Evolutionary conservation across 1,139 yeast species (phyloP).

Genomic region (Yamadazyma sp.): DNA sequence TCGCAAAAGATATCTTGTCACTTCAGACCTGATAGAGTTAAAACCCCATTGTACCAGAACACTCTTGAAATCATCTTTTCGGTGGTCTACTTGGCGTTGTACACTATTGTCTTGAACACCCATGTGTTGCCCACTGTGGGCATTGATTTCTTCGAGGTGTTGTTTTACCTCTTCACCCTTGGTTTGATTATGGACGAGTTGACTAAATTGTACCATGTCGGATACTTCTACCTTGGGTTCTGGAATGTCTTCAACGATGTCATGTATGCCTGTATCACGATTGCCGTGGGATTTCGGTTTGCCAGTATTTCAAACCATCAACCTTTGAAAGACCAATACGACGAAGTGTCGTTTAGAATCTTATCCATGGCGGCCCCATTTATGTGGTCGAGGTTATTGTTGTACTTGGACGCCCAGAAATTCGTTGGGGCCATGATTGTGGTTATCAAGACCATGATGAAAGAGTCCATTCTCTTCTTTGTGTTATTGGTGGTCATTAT

Average conservation of each 20-base stretch:
- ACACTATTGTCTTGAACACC: conserved; percentile 64
- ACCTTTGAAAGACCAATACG: conserved; percentile 41
- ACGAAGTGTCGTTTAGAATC: conserved; percentile 67
- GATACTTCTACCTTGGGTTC: conserved; percentile 68
- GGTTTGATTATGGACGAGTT: conserved; percentile 70
- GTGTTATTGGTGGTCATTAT: conserved; percentile 69
- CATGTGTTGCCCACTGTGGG: conserved; percentile 31
- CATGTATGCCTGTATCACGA: conserved; percentile 56
- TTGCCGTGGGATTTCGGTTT: conserved; percentile 58
- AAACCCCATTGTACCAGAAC: conserved; percentile 83
- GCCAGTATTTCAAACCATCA: conserved; percentile 41
- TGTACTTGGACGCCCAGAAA: conserved; percentile 75
- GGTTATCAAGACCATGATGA: conserved; percentile 82
- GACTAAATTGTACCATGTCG: conserved; percentile 73
- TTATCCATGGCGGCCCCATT: conserved; percentile 83
- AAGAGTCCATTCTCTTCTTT: conserved; percentile 79
- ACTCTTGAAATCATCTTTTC: conserved; percentile 68
- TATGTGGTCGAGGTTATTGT: conserved; percentile 78
- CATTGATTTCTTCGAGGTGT: conserved; percentile 46
- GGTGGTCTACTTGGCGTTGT: conserved; percentile 60
- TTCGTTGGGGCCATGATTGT: conserved; percentile 91
- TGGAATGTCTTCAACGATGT: conserved; percentile 79
- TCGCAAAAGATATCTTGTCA: conserved; percentile 61
- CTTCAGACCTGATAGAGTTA: conserved; percentile 79
- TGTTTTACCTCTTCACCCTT: conserved; percentile 65